Percentiles rank a stretch among this genome's conserved stretches.
Conservation (phyloP, 345 rosid species). For the Limnanthes douglasii region DNA sequence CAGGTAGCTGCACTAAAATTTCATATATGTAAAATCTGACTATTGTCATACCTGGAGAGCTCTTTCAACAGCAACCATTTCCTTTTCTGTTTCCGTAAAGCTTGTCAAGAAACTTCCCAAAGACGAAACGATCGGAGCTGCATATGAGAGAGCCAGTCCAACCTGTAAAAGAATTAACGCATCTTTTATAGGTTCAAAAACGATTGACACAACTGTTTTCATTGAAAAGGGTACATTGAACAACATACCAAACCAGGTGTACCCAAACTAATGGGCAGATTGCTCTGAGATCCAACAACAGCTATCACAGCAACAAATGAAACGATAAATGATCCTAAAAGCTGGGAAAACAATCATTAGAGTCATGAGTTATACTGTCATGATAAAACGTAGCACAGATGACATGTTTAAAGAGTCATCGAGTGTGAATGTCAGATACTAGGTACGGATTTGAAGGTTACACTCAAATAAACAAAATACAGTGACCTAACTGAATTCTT, state of each 20-base stretch:
- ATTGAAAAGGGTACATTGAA: too few species aligned
- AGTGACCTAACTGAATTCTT: neutral
- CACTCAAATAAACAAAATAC: too few species aligned
- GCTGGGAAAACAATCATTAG: conserved; percentile 22
- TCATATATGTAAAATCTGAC: too few species aligned
- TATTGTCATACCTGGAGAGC: conserved; percentile 69
- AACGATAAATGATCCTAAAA: conserved; percentile 63
- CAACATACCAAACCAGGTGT: conserved; percentile 91
- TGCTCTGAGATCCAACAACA: conserved; percentile 51
- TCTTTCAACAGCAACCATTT: conserved; percentile 91
- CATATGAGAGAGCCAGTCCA: conserved; percentile 87
- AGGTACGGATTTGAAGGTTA: too few species aligned
- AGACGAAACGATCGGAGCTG: conserved; percentile 73
- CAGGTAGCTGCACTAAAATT: conserved; percentile 7
- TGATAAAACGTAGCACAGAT: neutral
- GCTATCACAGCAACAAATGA: conserved; percentile 71
- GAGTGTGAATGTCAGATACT: neutral
- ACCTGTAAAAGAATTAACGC: conserved; percentile 31
- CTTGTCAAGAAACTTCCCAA: conserved; percentile 81
- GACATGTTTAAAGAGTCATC: neutral
- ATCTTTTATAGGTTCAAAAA: too few species aligned
- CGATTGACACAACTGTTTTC: too few species aligned
- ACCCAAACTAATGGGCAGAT: conserved; percentile 52
- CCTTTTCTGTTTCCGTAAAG: conserved; percentile 93
- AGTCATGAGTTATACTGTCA: conserved; percentile 2